Conservation (phyloP, 352 stramenopile genomes). For the Lagenidium sp. region DNA sequence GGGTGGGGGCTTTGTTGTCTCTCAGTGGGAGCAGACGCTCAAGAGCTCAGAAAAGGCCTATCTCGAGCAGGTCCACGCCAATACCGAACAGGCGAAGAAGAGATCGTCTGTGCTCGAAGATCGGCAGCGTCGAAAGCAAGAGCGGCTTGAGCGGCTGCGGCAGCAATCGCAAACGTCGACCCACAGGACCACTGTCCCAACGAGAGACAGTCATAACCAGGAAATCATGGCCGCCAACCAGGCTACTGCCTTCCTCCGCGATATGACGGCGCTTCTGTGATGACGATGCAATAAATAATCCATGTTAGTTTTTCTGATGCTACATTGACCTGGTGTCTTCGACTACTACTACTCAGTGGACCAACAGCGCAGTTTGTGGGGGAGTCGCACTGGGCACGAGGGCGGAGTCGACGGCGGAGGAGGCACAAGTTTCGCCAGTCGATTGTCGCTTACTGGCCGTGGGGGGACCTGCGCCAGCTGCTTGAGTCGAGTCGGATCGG, state of each 20-base stretch:
- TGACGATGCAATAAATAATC: neutral
- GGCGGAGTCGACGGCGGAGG: neutral
- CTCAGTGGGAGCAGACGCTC: conserved; percentile 74
- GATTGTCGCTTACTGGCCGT: conserved; percentile 11
- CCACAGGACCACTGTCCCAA: conserved; percentile 1
- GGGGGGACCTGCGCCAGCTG: conserved; percentile 11
- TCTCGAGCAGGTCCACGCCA: conserved; percentile 56
- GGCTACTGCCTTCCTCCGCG: conserved; percentile 41
- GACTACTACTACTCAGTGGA: neutral
- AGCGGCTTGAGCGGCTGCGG: conserved; percentile 48
- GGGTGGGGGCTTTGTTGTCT: conserved; percentile 58
- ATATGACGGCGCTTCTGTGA: conserved; percentile 39
- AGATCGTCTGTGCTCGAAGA: conserved; percentile 14
- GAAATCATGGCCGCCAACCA: conserved; percentile 9
- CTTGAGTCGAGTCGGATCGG: conserved; percentile 39
- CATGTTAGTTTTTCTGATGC: no score
- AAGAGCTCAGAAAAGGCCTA: conserved; percentile 52
- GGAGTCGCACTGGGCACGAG: neutral
- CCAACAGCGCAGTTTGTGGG: neutral
- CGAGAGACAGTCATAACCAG: neutral
- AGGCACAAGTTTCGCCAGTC: conserved; percentile 8
- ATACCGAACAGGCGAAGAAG: conserved; percentile 32
- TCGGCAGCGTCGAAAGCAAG: conserved; percentile 50
- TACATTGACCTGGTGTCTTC: no score
- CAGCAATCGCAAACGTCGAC: conserved; percentile 19